These are phyloP conservation scores for Neurospora pannonica DNA, from an alignment of 495 filamentous ascomycete species.

Conservation along the genomic window DNA sequence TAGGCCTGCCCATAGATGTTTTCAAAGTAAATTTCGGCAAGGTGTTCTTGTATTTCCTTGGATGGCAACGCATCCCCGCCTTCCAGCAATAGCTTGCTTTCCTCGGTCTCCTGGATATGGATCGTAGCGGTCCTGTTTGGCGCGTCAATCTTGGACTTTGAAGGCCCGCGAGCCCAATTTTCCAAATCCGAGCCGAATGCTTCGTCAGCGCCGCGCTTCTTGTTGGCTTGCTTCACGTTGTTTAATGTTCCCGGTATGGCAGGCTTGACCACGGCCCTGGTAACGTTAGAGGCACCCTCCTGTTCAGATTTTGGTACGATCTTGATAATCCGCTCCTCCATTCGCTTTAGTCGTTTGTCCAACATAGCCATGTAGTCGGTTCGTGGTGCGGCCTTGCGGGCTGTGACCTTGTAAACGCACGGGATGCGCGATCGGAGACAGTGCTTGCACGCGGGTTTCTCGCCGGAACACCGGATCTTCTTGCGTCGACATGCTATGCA, in stretches of 20 bases:
- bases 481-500: slow-evolving; percentile 95
- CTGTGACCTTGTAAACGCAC: slow-evolving; percentile 97
- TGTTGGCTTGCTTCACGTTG: slow-evolving; percentile 41
- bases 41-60: slow-evolving; percentile 85
- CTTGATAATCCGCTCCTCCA: slow-evolving; percentile 98
- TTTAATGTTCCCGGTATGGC: slow-evolving; percentile 53
- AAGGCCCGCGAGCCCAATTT: slow-evolving; percentile 60
- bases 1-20: slow-evolving; percentile 94
- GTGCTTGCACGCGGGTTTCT: slow-evolving; percentile 96
- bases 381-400: slow-evolving; percentile 86
- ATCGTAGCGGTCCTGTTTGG: slow-evolving; percentile 45
- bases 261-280: slow-evolving; percentile 72
- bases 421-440: slow-evolving; percentile 88
- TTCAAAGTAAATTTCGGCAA: slow-evolving; percentile 93
- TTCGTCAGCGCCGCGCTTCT: slow-evolving; percentile 80
- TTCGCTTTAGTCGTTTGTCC: slow-evolving; percentile 82
- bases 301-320: slow-evolving; percentile 81
- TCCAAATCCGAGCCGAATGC: slow-evolving; percentile 80
- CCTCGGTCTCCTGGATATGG: slow-evolving; percentile 57
- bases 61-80: slow-evolving; percentile 78
- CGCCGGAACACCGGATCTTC: slow-evolving; percentile 96
- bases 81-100: slow-evolving; percentile 63
- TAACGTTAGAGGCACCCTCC: slow-evolving; percentile 43
- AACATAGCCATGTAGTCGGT: slow-evolving; percentile 99
- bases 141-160: slow-evolving; percentile 35